These are phyloP conservation scores for Acacia crassicarpa DNA, from an alignment of 306 rosid genomes.

Conservation along the genomic window DNA sequence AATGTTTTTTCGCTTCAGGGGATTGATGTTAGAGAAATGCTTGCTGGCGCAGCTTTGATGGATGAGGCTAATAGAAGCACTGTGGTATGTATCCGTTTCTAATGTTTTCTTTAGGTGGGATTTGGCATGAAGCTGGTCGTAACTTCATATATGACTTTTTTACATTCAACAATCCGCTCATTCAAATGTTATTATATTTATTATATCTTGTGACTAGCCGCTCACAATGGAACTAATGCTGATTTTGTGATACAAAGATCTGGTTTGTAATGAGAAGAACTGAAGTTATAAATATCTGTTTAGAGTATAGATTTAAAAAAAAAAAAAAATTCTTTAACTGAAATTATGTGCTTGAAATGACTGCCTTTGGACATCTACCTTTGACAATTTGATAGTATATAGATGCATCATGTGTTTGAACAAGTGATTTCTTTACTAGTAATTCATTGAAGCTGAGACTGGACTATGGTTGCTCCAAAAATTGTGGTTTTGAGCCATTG, in stretches of 20 bases:
- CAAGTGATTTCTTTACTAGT: background rate
- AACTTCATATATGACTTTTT: background rate
- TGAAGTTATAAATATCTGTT: background rate
- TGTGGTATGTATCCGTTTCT: conserved; percentile 58
- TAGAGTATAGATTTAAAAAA: background rate
- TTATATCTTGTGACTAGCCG: background rate
- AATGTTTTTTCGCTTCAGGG: conserved; percentile 57
- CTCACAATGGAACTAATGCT: background rate
- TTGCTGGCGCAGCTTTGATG: conserved; percentile 86
- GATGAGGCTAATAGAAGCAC: conserved; percentile 80
- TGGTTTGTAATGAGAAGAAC: background rate
- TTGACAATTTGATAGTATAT: background rate
- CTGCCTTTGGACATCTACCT: background rate
- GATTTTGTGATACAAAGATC: background rate
- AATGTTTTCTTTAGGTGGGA: conserved; percentile 4
- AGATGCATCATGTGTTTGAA: background rate
- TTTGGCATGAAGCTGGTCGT: background rate
- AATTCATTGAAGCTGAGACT: background rate
- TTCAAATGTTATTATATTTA: background rate
- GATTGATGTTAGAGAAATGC: conserved; percentile 89
- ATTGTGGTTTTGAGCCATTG: too few relatives aligned
- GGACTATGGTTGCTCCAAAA: background rate
- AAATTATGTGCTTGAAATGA: background rate
- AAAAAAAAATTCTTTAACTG: too few relatives aligned
- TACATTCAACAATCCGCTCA: background rate